Evolutionary conservation across 2,329 filamentous ascomycete genomes (phyloP).

Genomic region (Hypoxylon sp.): DNA sequence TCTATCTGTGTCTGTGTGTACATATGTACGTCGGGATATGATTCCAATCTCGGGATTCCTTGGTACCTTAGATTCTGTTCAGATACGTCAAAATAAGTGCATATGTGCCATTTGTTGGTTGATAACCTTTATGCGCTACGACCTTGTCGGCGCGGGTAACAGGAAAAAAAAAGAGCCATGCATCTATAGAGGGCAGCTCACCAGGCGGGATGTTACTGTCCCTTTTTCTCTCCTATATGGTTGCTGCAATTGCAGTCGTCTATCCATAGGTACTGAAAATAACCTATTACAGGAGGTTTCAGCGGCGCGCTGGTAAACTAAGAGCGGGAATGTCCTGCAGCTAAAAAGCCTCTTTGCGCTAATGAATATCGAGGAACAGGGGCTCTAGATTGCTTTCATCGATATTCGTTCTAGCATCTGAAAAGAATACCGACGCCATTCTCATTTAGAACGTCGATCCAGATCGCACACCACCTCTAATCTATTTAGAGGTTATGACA

Average conservation of each 20-base stretch:
- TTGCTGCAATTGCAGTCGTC: background rate
- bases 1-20: constrained; percentile 19
- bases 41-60: constrained; percentile 14
- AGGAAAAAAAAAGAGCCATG: background rate
- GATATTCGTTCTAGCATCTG: constrained; percentile 21
- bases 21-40: constrained; percentile 3
- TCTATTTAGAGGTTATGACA: constrained; percentile 17
- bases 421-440: constrained; percentile 14
- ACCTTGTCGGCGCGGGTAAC: constrained; percentile 12
- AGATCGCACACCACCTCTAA: constrained; percentile 23
- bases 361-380: constrained; percentile 1
- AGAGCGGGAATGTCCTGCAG: constrained; percentile 22
- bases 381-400: constrained; percentile 21
- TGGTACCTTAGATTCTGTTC: constrained; percentile 7
- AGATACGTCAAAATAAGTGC: constrained; percentile 24
- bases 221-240: background rate
- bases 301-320: background rate
- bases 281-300: background rate
- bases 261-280: background rate
- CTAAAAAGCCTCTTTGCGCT: constrained; percentile 10
- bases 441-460: constrained; percentile 26
- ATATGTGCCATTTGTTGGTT: constrained; percentile 12
- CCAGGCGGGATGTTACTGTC: constrained; percentile 11
- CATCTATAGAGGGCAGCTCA: background rate
- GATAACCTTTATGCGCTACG: constrained; percentile 16